phyloP scores from a whole-genome alignment of 768 basidiomycete species.

The Psilocybe subaeruginosa region DNA sequence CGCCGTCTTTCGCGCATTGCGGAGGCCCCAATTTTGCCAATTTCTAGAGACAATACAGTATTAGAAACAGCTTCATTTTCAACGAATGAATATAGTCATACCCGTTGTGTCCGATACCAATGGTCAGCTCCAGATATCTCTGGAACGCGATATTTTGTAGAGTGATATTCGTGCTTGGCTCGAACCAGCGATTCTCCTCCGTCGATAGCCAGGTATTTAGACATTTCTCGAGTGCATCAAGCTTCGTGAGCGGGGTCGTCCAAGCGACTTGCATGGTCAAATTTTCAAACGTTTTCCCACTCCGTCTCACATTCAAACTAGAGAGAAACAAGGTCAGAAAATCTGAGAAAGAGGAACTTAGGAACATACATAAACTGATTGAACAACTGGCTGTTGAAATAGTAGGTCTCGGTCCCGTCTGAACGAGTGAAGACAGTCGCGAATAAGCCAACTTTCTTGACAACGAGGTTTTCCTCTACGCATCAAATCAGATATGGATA shows the following conservation, averaged over 20 bases:
- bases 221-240: slow-evolving; percentile 68
- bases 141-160: slow-evolving; percentile 70
- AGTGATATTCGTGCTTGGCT: slow-evolving; percentile 64
- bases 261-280: slow-evolving; percentile 75
- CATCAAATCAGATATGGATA: slow-evolving; percentile 1
- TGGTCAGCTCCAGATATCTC: slow-evolving; percentile 67
- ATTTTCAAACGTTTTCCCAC: slow-evolving; percentile 73
- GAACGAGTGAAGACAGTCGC: slow-evolving; percentile 75
- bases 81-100: slow-evolving; percentile 17
- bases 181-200: slow-evolving; percentile 81
- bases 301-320: slow-evolving; percentile 75
- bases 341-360: neutral
- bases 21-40: slow-evolving; percentile 61
- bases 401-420: slow-evolving; percentile 81
- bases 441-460: slow-evolving; percentile 82
- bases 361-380: slow-evolving; percentile 68
- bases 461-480: slow-evolving; percentile 67
- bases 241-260: slow-evolving; percentile 71
- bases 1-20: slow-evolving; percentile 65
- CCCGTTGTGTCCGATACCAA: slow-evolving; percentile 64
- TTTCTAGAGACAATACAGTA: slow-evolving; percentile 22
- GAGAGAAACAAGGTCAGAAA: slow-evolving; percentile 1
- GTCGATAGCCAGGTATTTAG: slow-evolving; percentile 79
- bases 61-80: neutral
- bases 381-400: slow-evolving; percentile 80